Conservation (phyloP, 192 early-diverging fungal genomes). For the Coemansia asiatica region DNA sequence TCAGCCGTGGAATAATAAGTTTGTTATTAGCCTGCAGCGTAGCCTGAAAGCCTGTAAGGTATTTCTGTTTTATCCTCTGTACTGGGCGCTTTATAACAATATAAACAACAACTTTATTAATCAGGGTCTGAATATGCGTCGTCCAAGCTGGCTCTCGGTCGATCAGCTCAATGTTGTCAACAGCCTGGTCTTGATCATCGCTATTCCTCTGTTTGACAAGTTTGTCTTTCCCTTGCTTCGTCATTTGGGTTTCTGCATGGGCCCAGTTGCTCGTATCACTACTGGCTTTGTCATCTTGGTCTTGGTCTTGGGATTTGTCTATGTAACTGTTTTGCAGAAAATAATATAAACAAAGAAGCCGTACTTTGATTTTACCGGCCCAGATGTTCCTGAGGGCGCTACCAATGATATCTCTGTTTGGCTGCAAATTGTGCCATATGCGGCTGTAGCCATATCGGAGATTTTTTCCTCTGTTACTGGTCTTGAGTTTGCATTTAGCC, state of each 20-base stretch:
- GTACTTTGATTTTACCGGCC: conserved; percentile 31
- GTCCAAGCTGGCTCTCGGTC: conserved; percentile 44
- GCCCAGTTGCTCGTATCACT: conserved; percentile 55
- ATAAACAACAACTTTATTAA: conserved; percentile 58
- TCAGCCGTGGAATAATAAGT: conserved; percentile 62
- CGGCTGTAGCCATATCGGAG: conserved; percentile 55
- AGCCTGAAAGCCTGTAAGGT: conserved; percentile 61
- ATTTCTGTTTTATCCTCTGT: conserved; percentile 67
- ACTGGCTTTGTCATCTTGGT: conserved; percentile 53
- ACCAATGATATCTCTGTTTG: conserved; percentile 54
- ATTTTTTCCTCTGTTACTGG: conserved; percentile 58
- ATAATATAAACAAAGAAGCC: conserved; percentile 53
- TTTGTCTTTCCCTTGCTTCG: conserved; percentile 52
- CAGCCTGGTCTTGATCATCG: conserved; percentile 46
- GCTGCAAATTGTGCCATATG: conserved; percentile 54
- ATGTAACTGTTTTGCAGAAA: conserved; percentile 52
- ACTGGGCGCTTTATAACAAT: conserved; percentile 62
- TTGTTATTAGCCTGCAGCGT: conserved; percentile 62
- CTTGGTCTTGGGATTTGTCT: conserved; percentile 53
- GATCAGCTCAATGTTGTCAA: conserved; percentile 54
- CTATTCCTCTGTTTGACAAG: conserved; percentile 54
- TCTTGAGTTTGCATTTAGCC: conserved; percentile 59
- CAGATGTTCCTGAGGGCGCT: conserved; percentile 18
- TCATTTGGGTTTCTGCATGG: conserved; percentile 39
- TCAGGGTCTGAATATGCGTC: conserved; percentile 55